Evolutionary conservation across 1,284 basidiomycete species (phyloP).

Genomic region (Coniferiporia weirii): DNA sequence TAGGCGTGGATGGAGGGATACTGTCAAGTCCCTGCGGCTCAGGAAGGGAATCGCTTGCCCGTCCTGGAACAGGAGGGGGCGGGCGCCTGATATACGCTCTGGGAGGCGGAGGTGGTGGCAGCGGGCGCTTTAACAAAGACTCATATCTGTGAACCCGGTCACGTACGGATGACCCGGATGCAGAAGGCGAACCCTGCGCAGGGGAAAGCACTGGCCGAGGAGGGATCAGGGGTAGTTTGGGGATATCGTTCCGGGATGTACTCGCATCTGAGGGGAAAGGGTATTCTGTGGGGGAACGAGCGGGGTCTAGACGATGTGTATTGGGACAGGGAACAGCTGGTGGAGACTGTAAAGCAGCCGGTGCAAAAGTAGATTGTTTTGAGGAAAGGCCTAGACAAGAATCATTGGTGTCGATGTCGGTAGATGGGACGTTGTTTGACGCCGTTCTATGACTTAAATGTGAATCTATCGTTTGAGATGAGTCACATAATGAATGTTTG

Average conservation of each 20-base stretch:
- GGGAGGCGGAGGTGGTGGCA: conserved; percentile 12
- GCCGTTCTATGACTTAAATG: not conserved
- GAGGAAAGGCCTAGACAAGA: not conserved
- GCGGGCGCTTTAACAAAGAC: conserved; percentile 1
- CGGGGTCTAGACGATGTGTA: too few relatives aligned
- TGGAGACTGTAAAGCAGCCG: too few relatives aligned
- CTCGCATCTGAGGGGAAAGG: too few relatives aligned
- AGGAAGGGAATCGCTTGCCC: not conserved
- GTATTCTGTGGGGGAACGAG: too few relatives aligned
- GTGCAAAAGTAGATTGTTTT: not conserved
- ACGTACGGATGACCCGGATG: conserved; percentile 1
- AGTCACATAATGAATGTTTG: not conserved
- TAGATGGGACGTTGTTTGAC: not conserved
- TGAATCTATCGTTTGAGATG: not conserved
- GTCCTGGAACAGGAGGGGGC: conserved; percentile 4
- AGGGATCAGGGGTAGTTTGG: too few relatives aligned
- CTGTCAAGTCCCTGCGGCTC: not conserved
- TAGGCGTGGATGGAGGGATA: not conserved
- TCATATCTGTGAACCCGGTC: conserved; percentile 4
- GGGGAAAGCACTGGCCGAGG: too few relatives aligned
- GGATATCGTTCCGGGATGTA: not conserved
- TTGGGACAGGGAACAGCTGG: too few relatives aligned
- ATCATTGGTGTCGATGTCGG: not conserved
- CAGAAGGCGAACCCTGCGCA: not conserved
- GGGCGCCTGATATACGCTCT: not conserved